A percentile compares a stretch with the other conserved stretches of the same genome.
phyloP scores from a whole-genome alignment of 805 yeast genomes.

The Kockiozyma suomiensis region DNA sequence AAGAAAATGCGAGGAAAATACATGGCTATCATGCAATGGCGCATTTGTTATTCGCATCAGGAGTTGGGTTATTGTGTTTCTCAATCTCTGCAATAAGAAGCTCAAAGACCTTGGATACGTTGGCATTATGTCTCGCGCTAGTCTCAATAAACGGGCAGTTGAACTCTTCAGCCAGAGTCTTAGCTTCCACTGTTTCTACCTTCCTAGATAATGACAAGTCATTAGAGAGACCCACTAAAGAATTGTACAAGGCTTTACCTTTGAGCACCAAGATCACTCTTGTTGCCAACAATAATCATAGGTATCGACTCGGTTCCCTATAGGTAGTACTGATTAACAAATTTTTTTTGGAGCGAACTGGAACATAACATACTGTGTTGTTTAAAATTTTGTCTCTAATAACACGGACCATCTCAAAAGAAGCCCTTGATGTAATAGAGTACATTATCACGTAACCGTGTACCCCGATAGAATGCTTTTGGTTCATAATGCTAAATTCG shows the following conservation, averaged over 20 bases:
- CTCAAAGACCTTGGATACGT: constrained; percentile 58
- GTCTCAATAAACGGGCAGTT: constrained; percentile 79
- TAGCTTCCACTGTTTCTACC: constrained; percentile 59
- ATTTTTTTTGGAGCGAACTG: not conserved
- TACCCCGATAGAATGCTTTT: constrained; percentile 74
- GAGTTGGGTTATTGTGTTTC: constrained; percentile 57
- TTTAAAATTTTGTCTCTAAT: constrained; percentile 84
- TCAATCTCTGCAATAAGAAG: constrained; percentile 64
- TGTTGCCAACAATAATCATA: constrained; percentile 75
- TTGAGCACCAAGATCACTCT: constrained; percentile 66
- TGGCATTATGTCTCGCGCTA: constrained; percentile 75
- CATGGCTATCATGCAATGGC: constrained; percentile 6
- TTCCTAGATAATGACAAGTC: constrained; percentile 63
- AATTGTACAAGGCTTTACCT: constrained; percentile 52
- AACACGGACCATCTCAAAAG: constrained; percentile 73
- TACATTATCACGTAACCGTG: constrained; percentile 84
- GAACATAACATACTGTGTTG: constrained; percentile 37
- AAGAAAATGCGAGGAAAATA: not conserved
- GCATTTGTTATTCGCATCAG: constrained; percentile 31
- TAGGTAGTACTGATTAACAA: not conserved
- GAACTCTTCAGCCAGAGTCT: constrained; percentile 63
- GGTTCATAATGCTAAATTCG: constrained; percentile 78
- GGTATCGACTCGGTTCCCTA: constrained; percentile 70
- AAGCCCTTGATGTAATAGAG: constrained; percentile 74
- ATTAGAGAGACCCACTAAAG: not conserved